Evolutionary conservation across 2,329 filamentous ascomycete species (phyloP), one percentile per base, ranked within the genome.

Genomic region (Pyrenochaeta sp.): DNA sequence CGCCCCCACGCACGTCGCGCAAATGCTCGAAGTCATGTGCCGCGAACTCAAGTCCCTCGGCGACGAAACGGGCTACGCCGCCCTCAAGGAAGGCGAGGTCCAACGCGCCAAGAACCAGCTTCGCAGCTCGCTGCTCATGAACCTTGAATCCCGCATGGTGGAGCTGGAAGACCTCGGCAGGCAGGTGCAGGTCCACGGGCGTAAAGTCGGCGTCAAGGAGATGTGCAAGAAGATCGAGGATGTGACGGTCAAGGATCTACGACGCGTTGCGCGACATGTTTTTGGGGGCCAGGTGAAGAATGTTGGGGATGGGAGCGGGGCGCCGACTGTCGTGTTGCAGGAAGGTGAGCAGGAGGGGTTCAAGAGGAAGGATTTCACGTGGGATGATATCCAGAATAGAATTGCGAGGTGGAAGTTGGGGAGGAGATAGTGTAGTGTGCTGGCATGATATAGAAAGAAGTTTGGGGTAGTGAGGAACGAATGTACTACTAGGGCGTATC

Each of bases 31-130:
- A 71, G 92, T 96, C 68, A 96, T 97, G 88, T 97, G 93, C 77
- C 90, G 92, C 52, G 92, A 97, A 78, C 86, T 98, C 45, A 88
- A 90, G 58, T 84, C 90, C 1, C 84, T 98, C 30, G 91, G 91
- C 3, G 82, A 92, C 27, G 90, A 93, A 53, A 86, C 83, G 0
- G 93, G 93, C 28, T 92, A 90, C 75, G 83, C 86, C 0, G 85
- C 90, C 2, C 84, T 99, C 9, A 87, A 90, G 66, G 80, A 87
- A 2, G 84, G 83, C 36, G 95, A 99, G 79, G 94, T 99, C 56
- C 88, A 89, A 73, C 89, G 95, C 49, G 95, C 95, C 19, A 99
- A 99, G 86, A 99, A 99, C 78, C 95, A 99, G 81, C 87, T 99
- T 15, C 88, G 93, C 42, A 93, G 90, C 13, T 91, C 88, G 56